Base-by-base conservation (phyloP, 2,329 filamentous ascomycete species). In the Geosmithia putterillii region DNA sequence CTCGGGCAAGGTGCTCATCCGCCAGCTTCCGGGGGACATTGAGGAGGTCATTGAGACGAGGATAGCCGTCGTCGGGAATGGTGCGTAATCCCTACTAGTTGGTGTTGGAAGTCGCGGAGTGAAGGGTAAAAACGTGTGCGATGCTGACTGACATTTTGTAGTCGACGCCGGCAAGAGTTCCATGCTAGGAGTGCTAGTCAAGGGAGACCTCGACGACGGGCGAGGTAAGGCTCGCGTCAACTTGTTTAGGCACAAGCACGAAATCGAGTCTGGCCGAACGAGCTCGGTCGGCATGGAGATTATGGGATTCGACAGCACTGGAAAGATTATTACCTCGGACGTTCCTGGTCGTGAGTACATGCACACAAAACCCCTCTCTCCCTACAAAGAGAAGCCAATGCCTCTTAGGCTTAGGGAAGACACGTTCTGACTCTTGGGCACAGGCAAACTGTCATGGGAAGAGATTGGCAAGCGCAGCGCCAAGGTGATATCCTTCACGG, bases 271-370 rank as follows among this genome's bases (percentile, higher is more conserved):
- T 40, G 92, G 92, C 2, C 76, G 92, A 50, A 98, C 92, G 9
- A 95, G 87, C 58, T 95, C 89, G 0, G 92, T 98, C 1, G 90
- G 92, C 37, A 94, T 96, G 89, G 92, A 98, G 62, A 96, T 96
- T 48, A 88, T 96, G 83, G 92, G 92, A 2, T 98, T 95, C 53
- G 88, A 96, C 61, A 87, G 83, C 42, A 74, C 76, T 44, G 90
- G 92, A 22, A 78, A 89, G 21, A 83, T 95, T 22, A 76, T 96
- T 15, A 77, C 80, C 15, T 90, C 86, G 35, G 83, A 83, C 46
- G 83, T 82, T 1, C 85, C 89, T 2, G 90, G 88, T 1, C 78
- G 92, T 59, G 86, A 83, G 65, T 60, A 17, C 21, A 7, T 9
- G 9, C 15, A n/a, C n/a, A n/a, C n/a, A n/a, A n/a, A n/a, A n/a